Evolutionary conservation across 352 stramenopile genomes (phyloP), one percentile per base, ranked within the genome.

Genomic region (Globisporangium canariense): DNA sequence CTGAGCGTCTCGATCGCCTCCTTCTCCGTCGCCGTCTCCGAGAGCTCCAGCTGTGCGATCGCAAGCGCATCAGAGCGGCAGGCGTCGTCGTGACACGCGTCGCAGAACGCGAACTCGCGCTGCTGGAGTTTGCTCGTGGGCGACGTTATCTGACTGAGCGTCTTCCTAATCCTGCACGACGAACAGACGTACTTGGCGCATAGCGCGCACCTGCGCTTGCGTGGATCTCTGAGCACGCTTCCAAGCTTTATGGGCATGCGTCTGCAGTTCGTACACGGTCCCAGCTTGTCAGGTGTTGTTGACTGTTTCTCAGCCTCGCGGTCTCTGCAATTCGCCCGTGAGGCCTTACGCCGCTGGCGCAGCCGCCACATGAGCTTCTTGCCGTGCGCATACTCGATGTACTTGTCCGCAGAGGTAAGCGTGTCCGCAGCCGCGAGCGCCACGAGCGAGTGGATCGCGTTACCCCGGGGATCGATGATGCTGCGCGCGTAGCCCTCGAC

Each of bases 331-430:
- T 4, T 4, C 14, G 13, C 18, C 20, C 7, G 46, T 5, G 4
- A 8, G 9, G 46, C 46, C n/a, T 18, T 32, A 0, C 46, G 8
- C 46, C 22, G n/a, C 49, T 9, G 8, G 30, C 16, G 52, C 52
- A 58, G 11, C 16, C 11, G 14, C 52, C 32, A 46, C 52, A 58
- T 28, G 52, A 58, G 52, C 32, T 58, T 58, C 32, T 58, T 58
- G 18, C 30, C 13, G 2, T n/a, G 32, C 9, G 52, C 32, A 18
- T n/a, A 58, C 52, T 58, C 32, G 52, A 45, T 28, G 32, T 32
- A 46, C 32, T 20, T 25, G 3, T 14, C 52, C 30, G 22, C 30
- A 18, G 28, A 25, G 20, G 14, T 16, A 16, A 58, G 14, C 32
- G 40, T 46, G 4, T 41, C 52, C 2, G 52, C 52, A 6, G 52